These are phyloP conservation scores for Phytophthora sp. DNA, from an alignment of 352 stramenopile species.

Conservation along the genomic window DNA sequence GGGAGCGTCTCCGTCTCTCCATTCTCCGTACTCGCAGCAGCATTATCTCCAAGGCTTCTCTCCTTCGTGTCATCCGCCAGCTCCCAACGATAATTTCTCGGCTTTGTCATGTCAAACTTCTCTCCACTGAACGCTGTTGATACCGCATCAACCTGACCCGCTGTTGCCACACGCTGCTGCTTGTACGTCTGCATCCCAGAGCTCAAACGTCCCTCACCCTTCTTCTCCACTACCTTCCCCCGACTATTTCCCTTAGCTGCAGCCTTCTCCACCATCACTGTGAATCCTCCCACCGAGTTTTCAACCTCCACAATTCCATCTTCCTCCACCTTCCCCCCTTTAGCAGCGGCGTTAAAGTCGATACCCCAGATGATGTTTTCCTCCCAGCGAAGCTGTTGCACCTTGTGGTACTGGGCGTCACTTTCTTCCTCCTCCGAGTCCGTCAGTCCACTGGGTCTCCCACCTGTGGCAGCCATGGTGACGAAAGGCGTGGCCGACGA, in stretches of 20 bases:
- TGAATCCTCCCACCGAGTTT: conserved; percentile 39
- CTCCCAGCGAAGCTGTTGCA: conserved; percentile 85
- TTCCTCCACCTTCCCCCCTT: conserved; percentile 20
- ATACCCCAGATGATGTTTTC: conserved; percentile 82
- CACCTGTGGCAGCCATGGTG: conserved; percentile 37
- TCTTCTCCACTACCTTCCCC: conserved; percentile 17
- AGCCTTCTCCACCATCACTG: conserved; percentile 19
- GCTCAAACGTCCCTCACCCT: neutral
- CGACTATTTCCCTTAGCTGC: neutral
- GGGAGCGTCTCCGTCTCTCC: conserved; percentile 27
- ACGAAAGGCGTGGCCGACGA: conserved; percentile 69
- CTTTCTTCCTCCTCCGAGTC: conserved; percentile 32
- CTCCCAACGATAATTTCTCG: conserved; percentile 82
- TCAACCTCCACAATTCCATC: conserved; percentile 61
- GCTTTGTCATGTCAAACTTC: conserved; percentile 81
- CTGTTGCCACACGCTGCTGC: conserved; percentile 40
- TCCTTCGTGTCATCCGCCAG: conserved; percentile 36
- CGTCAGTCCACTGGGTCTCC: conserved; percentile 10
- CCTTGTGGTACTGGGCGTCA: conserved; percentile 79
- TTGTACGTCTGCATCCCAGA: conserved; percentile 38
- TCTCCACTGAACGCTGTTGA: conserved; percentile 22
- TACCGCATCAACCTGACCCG: conserved; percentile 6
- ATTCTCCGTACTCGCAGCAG: conserved; percentile 6
- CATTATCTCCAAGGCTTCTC: conserved; percentile 19
- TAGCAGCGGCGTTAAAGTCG: conserved; percentile 49